Base-by-base conservation (phyloP, 345 rosid species). In the Aurinia saxatilis region DNA sequence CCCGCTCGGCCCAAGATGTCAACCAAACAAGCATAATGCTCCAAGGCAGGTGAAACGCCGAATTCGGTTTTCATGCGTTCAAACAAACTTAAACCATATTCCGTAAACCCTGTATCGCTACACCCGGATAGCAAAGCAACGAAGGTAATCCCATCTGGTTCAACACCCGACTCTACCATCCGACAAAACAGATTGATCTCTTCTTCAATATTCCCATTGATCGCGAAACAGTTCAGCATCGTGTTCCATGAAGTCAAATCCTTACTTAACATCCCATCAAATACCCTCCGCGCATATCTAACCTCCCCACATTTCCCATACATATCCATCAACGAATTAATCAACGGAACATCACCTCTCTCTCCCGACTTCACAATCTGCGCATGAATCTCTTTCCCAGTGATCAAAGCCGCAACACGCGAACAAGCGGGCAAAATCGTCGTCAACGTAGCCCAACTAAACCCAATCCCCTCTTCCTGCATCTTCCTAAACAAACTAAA, bases 1-100 rank as follows among this genome's bases (percentile, higher is more conserved):
- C 86, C 84, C 11, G 84, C 80, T 40, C 90, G 77, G 5, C 90
- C 85, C 66, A 84, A 33, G 31, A 84, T 78, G 46, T 81, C 90
- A 8, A 84, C 79, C 8, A 79, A 61, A 58, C 84, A 81, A 38
- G 84, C 90, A 50, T 81, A 81, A 66, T 84, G 84, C 67, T 81
- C 90, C 5, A 78, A 34, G 10, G 65, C 70, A 0, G 82, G 84
- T 31, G 75, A 68, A 1, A 79, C 48, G 1, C 73, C 50, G 65
- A 73, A 84, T 23, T 69, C 72, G 1, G 19, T 63, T 31, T 13
- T 37, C 90, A 84, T 81, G 3, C 50, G 54, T 19, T 78, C 25
- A 52, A 81, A 84, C 69, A 73, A 78, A 39, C 50, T 70, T 27
- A 71, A 2, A 37, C 90, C 90, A n/a, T 29, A 50, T 10, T 77